These are phyloP conservation scores for Barbarea vulgaris DNA, from an alignment of 345 rosid genomes.

Conservation along the genomic window DNA sequence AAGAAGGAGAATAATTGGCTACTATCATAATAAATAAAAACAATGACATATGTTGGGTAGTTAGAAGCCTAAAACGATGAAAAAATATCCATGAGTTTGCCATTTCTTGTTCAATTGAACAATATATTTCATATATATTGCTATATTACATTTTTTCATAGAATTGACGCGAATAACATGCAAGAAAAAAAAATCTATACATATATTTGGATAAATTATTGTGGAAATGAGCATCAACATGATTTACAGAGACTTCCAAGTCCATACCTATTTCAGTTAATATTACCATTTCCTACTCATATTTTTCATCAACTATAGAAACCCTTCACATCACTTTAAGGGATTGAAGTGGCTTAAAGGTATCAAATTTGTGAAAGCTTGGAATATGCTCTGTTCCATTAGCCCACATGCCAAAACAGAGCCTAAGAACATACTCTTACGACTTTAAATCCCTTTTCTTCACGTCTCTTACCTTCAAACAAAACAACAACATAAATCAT, in stretches of 20 bases:
- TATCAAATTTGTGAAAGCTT: constrained; percentile 32
- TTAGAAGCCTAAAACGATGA: background rate
- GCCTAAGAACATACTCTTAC: constrained; percentile 33
- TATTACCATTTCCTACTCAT: constrained; percentile 5
- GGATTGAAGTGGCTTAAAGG: constrained; percentile 18
- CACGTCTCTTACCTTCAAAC: constrained; percentile 42
- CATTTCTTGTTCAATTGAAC: background rate
- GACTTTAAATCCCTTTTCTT: constrained; percentile 24
- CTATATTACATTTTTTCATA: background rate
- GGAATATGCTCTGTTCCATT: constrained; percentile 42
- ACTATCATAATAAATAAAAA: background rate
- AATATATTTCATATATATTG: background rate
- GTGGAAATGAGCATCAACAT: constrained; percentile 32
- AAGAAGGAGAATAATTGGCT: background rate
- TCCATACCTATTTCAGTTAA: constrained; percentile 14
- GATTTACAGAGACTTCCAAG: background rate
- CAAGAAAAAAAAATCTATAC: too few species aligned
- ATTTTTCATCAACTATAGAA: constrained; percentile 16
- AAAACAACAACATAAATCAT: constrained; percentile 9
- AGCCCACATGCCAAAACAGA: constrained; percentile 37
- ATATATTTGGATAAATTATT: background rate
- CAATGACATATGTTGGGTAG: background rate
- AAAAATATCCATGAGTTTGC: background rate
- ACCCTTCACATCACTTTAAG: constrained; percentile 16
- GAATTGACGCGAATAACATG: background rate